These are phyloP conservation scores for Phellinidium pouzarii DNA, from an alignment of 1,284 basidiomycete species.

Conservation along the genomic window DNA sequence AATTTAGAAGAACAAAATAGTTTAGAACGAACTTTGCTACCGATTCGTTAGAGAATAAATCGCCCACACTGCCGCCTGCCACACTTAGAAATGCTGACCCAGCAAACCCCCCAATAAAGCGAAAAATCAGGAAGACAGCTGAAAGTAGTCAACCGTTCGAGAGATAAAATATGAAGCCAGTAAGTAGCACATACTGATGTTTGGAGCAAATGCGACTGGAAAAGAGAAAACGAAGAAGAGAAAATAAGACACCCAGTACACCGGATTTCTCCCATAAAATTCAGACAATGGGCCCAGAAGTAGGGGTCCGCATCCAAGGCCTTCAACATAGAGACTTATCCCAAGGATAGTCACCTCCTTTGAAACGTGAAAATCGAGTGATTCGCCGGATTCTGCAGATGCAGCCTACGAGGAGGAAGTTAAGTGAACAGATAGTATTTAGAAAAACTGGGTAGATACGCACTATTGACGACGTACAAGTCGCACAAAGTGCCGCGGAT, in stretches of 20 bases:
- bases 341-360: constrained; percentile 62
- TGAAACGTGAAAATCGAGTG: constrained; percentile 52
- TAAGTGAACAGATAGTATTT: constrained; percentile 9
- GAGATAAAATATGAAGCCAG: constrained; percentile 31
- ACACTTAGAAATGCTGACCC: constrained; percentile 75
- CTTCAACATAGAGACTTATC: constrained; percentile 66
- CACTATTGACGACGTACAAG: constrained; percentile 68
- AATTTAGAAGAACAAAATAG: neutral
- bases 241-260: constrained; percentile 47
- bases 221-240: constrained; percentile 50
- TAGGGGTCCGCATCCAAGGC: constrained; percentile 41
- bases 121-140: constrained; percentile 60
- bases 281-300: constrained; percentile 45
- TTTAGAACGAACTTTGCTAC: constrained; percentile 64
- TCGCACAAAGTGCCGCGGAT: constrained; percentile 52
- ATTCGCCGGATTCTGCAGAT: constrained; percentile 58
- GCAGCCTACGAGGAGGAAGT: constrained; percentile 39
- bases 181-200: constrained; percentile 37
- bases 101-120: constrained; percentile 64
- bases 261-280: constrained; percentile 42
- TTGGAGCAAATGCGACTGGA: constrained; percentile 62
- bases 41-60: constrained; percentile 57
- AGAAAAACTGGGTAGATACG: constrained; percentile 23
- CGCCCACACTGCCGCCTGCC: constrained; percentile 73
- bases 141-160: constrained; percentile 27